These are phyloP conservation scores for Penicillium salamii DNA, from an alignment of 495 filamentous ascomycete species.

Conservation along the genomic window DNA sequence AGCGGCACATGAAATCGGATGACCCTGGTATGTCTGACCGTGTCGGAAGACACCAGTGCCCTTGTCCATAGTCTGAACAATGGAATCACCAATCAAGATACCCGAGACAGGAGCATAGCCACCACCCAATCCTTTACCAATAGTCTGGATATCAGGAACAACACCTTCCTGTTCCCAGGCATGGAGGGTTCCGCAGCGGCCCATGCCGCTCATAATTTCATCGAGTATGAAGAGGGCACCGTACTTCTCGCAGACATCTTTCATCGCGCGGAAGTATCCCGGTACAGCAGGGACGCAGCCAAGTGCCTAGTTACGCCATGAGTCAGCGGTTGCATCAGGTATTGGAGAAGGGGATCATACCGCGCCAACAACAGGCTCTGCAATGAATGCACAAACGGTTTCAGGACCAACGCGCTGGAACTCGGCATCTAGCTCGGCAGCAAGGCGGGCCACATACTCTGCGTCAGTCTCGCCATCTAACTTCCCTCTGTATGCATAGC, in stretches of 20 bases:
- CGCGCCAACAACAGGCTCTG: slow-evolving; percentile 66
- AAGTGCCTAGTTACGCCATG: slow-evolving; percentile 40
- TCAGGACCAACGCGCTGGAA: slow-evolving; percentile 69
- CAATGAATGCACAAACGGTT: slow-evolving; percentile 73
- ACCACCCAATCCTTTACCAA: slow-evolving; percentile 69
- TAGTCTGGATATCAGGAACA: slow-evolving; percentile 63
- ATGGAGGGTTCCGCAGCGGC: slow-evolving; percentile 62
- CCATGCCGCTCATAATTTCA: slow-evolving; percentile 81
- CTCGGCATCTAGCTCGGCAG: slow-evolving; percentile 68
- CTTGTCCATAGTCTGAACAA: slow-evolving; percentile 53
- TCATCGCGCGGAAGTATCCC: slow-evolving; percentile 64
- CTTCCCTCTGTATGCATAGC: slow-evolving; percentile 62
- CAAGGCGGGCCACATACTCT: slow-evolving; percentile 57
- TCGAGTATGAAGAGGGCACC: slow-evolving; percentile 70
- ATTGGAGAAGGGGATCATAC: slow-evolving; percentile 23
- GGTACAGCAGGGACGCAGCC: slow-evolving; percentile 62
- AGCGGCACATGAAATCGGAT: slow-evolving; percentile 55
- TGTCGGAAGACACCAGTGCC: slow-evolving; percentile 56
- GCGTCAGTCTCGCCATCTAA: slow-evolving; percentile 41
- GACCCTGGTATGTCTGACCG: slow-evolving; percentile 60
- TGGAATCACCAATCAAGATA: slow-evolving; percentile 50
- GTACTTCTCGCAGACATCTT: slow-evolving; percentile 59
- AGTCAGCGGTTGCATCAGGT: too few species aligned
- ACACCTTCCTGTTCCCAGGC: slow-evolving; percentile 65
- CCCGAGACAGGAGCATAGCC: slow-evolving; percentile 63